Base-by-base conservation (phyloP, 192 early-diverging fungal genomes). In the Rhizophagus sp. region DNA sequence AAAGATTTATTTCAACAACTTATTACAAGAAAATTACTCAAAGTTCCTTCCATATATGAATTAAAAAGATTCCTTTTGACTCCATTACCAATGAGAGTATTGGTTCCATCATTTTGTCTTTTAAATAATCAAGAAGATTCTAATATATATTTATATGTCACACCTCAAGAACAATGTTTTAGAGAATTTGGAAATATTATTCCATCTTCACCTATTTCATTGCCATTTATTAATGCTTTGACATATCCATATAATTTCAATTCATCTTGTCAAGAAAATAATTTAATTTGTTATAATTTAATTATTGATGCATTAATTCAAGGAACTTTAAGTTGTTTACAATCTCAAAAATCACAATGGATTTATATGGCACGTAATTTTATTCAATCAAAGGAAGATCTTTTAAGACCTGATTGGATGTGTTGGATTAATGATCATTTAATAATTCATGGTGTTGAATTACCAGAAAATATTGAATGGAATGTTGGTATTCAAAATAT, bases 351-450 rank as follows among this genome's bases (percentile, higher is more conserved):
- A 8, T 36, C 22, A 13, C 30, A 70, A 70, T 70, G 68, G 68
- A 19, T 70, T 9, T 70, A 24, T 41, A 70, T 70, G 30, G 36
- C 30, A 39, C 34, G 68, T n/a, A 39, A 33, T 39, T 70, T 36
- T 39, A 70, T 41, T 70, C 15, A 70, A 39, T 70, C 68, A 19
- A 17, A 33, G 22, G 68, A 70, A n/a, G 68, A 70, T 70, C 13
- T 41, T 34, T 41, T 41, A 39, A 33, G 68, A 39, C 68, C 68
- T 22, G 36, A 44, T 70, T 70, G 68, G 68, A 70, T 70, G 68
- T 70, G 68, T 41, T 70, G 68, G 68, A 41, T 70, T 39, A 70
- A 70, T 10, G 22, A 70, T 24, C 68, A 44, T 70, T 24, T 70
- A 24, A 19, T 70, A n/a, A 44, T 70, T 70, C 68, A 70, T 44